These are phyloP conservation scores for Adansonia gregorii DNA, from an alignment of 441 rosid genomes.

Conservation along the genomic window DNA sequence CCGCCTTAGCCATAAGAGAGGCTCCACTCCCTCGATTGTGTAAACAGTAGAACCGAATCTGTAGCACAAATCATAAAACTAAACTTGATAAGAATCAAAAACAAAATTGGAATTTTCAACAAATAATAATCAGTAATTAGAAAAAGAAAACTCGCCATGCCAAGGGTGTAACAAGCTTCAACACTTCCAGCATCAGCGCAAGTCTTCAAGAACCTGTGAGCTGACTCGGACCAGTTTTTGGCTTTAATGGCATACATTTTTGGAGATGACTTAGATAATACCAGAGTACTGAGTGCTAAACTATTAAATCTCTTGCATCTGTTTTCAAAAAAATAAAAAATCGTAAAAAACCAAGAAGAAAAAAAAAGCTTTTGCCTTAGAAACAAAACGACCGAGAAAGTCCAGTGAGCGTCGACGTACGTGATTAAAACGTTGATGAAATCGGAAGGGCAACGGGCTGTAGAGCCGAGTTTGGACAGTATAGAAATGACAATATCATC, in stretches of 20 bases:
- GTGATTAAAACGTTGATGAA: constrained; percentile 66
- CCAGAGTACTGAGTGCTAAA: constrained; percentile 52
- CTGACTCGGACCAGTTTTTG: constrained; percentile 69
- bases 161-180: constrained; percentile 87
- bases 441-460: constrained; percentile 72
- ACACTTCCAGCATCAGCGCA: constrained; percentile 82
- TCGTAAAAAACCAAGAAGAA: not conserved
- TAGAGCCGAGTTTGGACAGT: constrained; percentile 62
- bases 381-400: not conserved
- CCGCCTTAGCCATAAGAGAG: constrained; percentile 91
- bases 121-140: not conserved
- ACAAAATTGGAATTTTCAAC: not conserved
- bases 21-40: constrained; percentile 87
- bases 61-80: constrained; percentile 1
- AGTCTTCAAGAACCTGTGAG: constrained; percentile 72
- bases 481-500: constrained; percentile 79
- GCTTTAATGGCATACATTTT: constrained; percentile 63
- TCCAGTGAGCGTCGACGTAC: constrained; percentile 38
- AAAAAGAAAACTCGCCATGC: constrained; percentile 61
- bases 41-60: constrained; percentile 92
- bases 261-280: constrained; percentile 62
- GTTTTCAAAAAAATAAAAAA: constrained; percentile 29
- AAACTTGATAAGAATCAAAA: not conserved
- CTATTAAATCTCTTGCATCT: constrained; percentile 81
- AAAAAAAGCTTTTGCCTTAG: not conserved